Evolutionary conservation across 495 filamentous ascomycete genomes (phyloP), one percentile per base, ranked within the genome.

Genomic region (Sabuloglossum arenarium): DNA sequence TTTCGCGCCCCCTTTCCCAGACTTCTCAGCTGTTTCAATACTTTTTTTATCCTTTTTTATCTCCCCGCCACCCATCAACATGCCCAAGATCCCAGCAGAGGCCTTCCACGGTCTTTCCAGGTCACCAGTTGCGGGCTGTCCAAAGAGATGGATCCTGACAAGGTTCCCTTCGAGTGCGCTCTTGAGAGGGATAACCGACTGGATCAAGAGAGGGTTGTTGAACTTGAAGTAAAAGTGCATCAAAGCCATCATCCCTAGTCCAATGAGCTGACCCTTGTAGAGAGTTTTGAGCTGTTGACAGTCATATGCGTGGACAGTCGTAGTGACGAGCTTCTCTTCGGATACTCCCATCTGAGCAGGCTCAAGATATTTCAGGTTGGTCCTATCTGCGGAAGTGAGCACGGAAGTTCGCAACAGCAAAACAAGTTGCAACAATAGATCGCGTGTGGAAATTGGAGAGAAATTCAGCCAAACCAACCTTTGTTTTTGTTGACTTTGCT

Each of bases 201-300:
- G 91, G 76, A 98, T 93, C 65, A 97, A 72, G 37, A 98, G 85
- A 32, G 91, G 91, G 80, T 96, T 98, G 73, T 89, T 95, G 83
- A 95, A 97, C 71, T 94, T 86, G 74, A 98, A 81, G 80, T 97
- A 97, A 61, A 96, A 59, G 73, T 96, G 91, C 91, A 98, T 97
- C 65, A 95, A 81, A 59, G 70, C 79, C 91, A 97, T 97, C 91
- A 98, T 97, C 63, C 78, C 87, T 52, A 98, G 75, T 53, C 91
- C 91, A 84, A 94, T 95, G 60, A 94, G 71, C 68, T 95, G 88
- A 61, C 81, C 75, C 73, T 88, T 88, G 71, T 84, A 83, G 61
- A 86, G 73, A 61, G 75, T 75, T 71, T 82, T 82, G 64, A 96
- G 76, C 72, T 98, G 91, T 57, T 73, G 71, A 61, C 80, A 70